These are phyloP conservation scores for Stygiomarasmius scandens DNA, from an alignment of 1,284 basidiomycete species.

Conservation along the genomic window DNA sequence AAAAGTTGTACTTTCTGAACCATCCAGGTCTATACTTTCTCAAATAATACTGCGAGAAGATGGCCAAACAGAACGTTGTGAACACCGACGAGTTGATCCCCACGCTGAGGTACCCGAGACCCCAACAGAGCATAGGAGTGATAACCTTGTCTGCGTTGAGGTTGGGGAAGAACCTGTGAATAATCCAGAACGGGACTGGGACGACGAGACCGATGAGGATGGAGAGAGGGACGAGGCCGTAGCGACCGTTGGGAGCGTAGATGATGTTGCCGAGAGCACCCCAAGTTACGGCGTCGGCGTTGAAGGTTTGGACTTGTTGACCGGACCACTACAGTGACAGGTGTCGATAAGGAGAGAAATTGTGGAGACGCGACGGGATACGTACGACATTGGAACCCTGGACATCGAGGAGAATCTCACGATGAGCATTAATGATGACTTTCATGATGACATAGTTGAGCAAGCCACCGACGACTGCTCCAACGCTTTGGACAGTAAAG, in stretches of 20 bases:
- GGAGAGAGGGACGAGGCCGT: slow-evolving; percentile 53
- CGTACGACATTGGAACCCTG: slow-evolving; percentile 16
- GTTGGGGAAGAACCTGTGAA: slow-evolving; percentile 51
- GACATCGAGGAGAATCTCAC: slow-evolving; percentile 28
- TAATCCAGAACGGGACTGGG: slow-evolving; percentile 56
- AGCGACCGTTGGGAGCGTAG: slow-evolving; percentile 49
- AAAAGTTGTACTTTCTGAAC: slow-evolving; percentile 70
- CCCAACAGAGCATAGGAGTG: slow-evolving; percentile 48
- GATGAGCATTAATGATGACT: slow-evolving; percentile 45
- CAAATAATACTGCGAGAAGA: slow-evolving; percentile 63
- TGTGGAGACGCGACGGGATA: neutral
- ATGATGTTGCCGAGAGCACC: slow-evolving; percentile 57
- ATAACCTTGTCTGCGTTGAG: slow-evolving; percentile 48
- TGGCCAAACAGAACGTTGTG: slow-evolving; percentile 54
- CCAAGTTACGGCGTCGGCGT: slow-evolving; percentile 58
- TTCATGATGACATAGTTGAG: slow-evolving; percentile 52
- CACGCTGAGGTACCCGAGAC: slow-evolving; percentile 16
- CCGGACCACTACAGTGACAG: neutral
- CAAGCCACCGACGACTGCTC: slow-evolving; percentile 50
- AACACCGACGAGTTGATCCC: slow-evolving; percentile 58
- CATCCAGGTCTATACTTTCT: slow-evolving; percentile 58
- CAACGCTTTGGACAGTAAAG: slow-evolving; percentile 59
- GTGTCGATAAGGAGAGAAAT: neutral
- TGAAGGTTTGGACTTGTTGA: slow-evolving; percentile 25
- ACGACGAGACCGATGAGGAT: slow-evolving; percentile 54